phyloP scores from a whole-genome alignment of 2,329 filamentous ascomycete genomes.

The Atkinsonella texensis region DNA sequence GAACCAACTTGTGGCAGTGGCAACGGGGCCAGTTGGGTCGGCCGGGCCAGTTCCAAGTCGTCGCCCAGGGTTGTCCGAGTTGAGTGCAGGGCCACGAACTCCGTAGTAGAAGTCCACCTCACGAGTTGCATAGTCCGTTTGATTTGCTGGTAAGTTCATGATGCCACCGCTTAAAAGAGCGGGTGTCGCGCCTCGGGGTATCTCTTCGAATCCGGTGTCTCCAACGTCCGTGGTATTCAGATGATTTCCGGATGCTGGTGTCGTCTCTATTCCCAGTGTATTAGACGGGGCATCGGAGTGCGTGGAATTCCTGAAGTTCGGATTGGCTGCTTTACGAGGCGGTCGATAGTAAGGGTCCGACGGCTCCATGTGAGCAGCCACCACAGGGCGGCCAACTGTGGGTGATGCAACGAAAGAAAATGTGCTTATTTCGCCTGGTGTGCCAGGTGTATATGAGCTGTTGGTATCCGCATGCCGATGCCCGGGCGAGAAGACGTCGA shows the following conservation, averaged over 20 bases:
- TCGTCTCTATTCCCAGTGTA: constrained; percentile 20
- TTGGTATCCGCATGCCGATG: constrained; percentile 42
- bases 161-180: constrained; percentile 25
- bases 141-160: constrained; percentile 35
- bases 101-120: constrained; percentile 98
- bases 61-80: constrained; percentile 66
- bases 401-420: constrained; percentile 60
- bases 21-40: constrained; percentile 84
- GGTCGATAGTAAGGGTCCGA: constrained; percentile 82
- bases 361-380: constrained; percentile 35
- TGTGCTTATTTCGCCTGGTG: constrained; percentile 55
- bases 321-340: constrained; percentile 57
- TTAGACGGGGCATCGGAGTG: constrained; percentile 19
- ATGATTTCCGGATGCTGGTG: constrained; percentile 12
- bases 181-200: constrained; percentile 32
- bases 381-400: constrained; percentile 34
- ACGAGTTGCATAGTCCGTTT: constrained; percentile 80
- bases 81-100: constrained; percentile 76
- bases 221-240: constrained; percentile 13
- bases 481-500: constrained; percentile 32
- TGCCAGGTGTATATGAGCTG: constrained; percentile 60
- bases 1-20: constrained; percentile 84
- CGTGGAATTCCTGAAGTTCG: constrained; percentile 36
- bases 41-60: constrained; percentile 88
- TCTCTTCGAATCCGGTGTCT: constrained; percentile 28